Conservation (phyloP, 371 early-diverging fungal genomes). For the Mortierella polycephala region DNA sequence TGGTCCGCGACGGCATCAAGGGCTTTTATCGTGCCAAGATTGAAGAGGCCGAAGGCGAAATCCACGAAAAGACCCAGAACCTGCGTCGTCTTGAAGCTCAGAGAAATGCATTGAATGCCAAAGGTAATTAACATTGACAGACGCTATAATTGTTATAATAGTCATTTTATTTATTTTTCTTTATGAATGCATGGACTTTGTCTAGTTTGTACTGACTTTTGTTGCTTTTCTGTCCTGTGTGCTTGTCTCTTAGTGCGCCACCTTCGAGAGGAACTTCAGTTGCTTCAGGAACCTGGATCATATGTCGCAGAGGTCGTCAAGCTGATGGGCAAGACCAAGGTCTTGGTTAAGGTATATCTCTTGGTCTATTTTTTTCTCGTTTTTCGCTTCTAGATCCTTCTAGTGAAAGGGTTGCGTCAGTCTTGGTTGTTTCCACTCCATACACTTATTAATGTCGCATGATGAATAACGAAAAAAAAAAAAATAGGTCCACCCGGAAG, state of each 20-base stretch:
- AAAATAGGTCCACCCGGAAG: conserved; percentile 94
- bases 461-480: not conserved
- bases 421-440: not conserved
- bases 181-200: not conserved
- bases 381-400: too few relatives aligned
- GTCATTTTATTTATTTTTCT: conserved; percentile 7
- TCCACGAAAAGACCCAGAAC: conserved; percentile 93
- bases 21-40: conserved; percentile 84
- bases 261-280: conserved; percentile 97
- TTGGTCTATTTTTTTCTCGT: too few relatives aligned
- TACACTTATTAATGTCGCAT: too few relatives aligned
- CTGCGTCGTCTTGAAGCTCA: conserved; percentile 98
- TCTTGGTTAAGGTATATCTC: conserved; percentile 90
- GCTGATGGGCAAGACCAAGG: conserved; percentile 99
- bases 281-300: conserved; percentile 97
- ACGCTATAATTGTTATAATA: not conserved
- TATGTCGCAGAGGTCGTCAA: conserved; percentile 99
- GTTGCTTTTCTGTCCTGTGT: not conserved
- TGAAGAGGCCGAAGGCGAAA: conserved; percentile 89
- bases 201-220: not conserved
- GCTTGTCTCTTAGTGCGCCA: conserved; percentile 82
- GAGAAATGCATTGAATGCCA: conserved; percentile 96
- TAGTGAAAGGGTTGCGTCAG: too few relatives aligned
- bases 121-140: conserved; percentile 66
- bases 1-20: conserved; percentile 72